These are phyloP conservation scores for Aspergillus campestris DNA, from an alignment of 495 filamentous ascomycete genomes.

Conservation along the genomic window DNA sequence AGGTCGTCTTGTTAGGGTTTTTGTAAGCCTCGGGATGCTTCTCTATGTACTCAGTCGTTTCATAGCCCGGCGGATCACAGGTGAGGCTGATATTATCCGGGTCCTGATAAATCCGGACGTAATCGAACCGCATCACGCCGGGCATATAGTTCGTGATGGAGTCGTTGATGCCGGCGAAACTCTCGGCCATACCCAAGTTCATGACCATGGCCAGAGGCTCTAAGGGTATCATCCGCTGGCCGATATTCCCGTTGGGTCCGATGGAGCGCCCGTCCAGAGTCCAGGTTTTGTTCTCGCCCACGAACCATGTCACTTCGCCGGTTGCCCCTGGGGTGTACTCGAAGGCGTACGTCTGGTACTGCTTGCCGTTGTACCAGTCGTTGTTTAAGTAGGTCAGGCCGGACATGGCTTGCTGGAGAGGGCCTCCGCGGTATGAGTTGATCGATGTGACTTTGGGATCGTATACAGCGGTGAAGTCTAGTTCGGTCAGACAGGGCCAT, in stretches of 20 bases:
- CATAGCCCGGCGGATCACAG: constrained; percentile 63
- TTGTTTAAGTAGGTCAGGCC: constrained; percentile 65
- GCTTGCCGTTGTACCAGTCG: constrained; percentile 66
- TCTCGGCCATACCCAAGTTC: constrained; percentile 67
- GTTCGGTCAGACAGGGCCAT: background rate
- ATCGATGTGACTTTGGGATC: constrained; percentile 49
- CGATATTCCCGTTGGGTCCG: constrained; percentile 66
- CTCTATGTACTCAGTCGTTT: constrained; percentile 63
- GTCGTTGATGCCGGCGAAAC: constrained; percentile 56
- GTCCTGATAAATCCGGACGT: constrained; percentile 68
- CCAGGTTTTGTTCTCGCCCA: constrained; percentile 59
- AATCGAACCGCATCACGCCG: constrained; percentile 64
- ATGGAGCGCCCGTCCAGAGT: constrained; percentile 56
- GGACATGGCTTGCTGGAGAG: constrained; percentile 67
- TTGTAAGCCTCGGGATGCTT: constrained; percentile 53
- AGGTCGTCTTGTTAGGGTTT: constrained; percentile 56
- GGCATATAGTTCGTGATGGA: constrained; percentile 49
- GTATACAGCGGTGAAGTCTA: constrained; percentile 56
- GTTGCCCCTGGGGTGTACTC: constrained; percentile 59
- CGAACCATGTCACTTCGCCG: constrained; percentile 59
- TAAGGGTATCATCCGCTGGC: constrained; percentile 56
- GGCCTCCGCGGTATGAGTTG: constrained; percentile 59
- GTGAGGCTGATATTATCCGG: constrained; percentile 49
- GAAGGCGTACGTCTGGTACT: constrained; percentile 64
- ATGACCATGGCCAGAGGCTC: constrained; percentile 64